Evolutionary conservation across 148 eudicot species (phyloP).

Genomic region (Euryodendron excelsum): DNA sequence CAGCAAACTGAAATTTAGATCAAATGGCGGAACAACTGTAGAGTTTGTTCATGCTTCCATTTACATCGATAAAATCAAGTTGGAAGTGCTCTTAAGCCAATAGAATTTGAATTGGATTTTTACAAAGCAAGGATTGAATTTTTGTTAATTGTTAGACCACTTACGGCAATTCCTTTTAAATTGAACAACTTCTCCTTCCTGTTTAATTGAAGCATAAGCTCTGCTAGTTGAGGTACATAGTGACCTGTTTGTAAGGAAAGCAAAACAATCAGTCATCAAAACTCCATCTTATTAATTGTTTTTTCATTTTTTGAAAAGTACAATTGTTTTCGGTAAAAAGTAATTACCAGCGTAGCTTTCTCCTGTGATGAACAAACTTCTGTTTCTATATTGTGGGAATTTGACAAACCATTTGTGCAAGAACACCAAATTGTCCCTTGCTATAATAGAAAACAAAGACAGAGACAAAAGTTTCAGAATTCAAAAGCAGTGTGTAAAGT

Average conservation of each 20-base stretch:
- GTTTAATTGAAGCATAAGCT: constrained; percentile 30
- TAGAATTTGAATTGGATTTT: background rate
- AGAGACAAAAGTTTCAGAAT: background rate
- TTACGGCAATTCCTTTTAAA: constrained; percentile 28
- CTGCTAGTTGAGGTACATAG: constrained; percentile 34
- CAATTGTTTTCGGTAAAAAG: background rate
- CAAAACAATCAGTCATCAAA: background rate
- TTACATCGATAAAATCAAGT: background rate
- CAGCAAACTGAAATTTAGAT: background rate
- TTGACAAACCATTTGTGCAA: constrained; percentile 29
- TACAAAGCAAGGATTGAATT: background rate
- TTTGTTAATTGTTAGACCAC: background rate
- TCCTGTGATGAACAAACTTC: constrained; percentile 33
- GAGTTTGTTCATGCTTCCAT: no score
- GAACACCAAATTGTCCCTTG: constrained; percentile 31
- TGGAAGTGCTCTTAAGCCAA: background rate
- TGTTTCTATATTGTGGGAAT: constrained; percentile 28
- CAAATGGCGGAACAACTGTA: background rate
- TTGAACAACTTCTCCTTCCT: constrained; percentile 26
- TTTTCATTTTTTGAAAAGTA: background rate
- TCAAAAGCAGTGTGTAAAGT: background rate
- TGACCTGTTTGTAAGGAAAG: constrained; percentile 22
- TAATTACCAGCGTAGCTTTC: constrained; percentile 33
- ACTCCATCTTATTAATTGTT: background rate
- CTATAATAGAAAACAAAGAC: constrained; percentile 9